A percentile compares a stretch with the other conserved stretches of the same genome.
These are phyloP conservation scores for Populus deltoides DNA, from an alignment of 345 rosid species.

Conservation along the genomic window DNA sequence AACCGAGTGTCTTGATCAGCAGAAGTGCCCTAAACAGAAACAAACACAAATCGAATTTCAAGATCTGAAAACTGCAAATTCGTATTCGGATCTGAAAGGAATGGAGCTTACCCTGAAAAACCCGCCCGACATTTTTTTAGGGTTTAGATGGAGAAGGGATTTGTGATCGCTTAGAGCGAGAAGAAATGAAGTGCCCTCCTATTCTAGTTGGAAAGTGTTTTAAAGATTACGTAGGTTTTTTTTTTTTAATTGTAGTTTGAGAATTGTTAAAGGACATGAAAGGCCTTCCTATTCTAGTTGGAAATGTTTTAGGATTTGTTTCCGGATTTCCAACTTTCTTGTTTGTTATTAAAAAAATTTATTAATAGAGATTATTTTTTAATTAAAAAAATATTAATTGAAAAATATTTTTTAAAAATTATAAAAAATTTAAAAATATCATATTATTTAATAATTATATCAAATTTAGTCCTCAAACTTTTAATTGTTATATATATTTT, in stretches of 20 bases:
- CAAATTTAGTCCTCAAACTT: too few species aligned
- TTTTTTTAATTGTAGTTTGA: background rate
- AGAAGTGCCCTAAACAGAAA: slow-evolving; percentile 67
- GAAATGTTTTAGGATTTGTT: too few species aligned
- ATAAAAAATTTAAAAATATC: too few species aligned
- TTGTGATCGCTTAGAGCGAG: background rate
- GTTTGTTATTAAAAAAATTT: too few species aligned
- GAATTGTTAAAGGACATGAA: background rate
- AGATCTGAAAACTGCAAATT: background rate
- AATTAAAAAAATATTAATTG: too few species aligned
- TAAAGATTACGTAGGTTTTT: background rate
- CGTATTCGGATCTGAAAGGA: background rate
- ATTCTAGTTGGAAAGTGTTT: background rate
- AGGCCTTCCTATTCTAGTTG: background rate
- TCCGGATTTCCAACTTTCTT: too few species aligned
- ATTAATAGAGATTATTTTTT: too few species aligned
- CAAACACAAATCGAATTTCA: background rate
- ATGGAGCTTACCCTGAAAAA: slow-evolving; percentile 22
- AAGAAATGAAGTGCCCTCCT: background rate
- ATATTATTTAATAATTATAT: too few species aligned
- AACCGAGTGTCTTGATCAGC: slow-evolving; percentile 98
- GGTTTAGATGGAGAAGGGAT: background rate
- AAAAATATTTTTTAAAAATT: too few species aligned
- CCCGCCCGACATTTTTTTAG: slow-evolving; percentile 30
- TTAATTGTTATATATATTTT: too few species aligned